A percentile compares a stretch with the other conserved stretches of the same genome.
Evolutionary conservation across 192 early-diverging fungal species (phyloP).

Genomic region (Gorgonomyces haynaldii): DNA sequence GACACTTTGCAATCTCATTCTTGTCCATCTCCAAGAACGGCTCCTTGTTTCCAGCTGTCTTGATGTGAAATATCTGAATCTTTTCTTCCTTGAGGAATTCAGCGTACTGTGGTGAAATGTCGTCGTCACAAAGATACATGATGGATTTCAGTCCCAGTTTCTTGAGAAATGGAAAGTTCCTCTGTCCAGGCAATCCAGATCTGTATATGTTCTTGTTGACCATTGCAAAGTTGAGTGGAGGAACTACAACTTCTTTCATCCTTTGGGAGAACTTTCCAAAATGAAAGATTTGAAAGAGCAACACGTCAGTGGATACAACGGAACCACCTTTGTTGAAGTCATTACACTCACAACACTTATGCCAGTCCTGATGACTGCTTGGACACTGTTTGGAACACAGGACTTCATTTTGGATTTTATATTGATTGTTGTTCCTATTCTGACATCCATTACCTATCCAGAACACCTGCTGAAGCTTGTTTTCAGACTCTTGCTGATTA

Average conservation of each 20-base stretch:
- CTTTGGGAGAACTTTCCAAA: neutral
- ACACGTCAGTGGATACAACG: conserved; percentile 28
- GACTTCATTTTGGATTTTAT: conserved; percentile 10
- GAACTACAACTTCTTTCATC: conserved; percentile 41
- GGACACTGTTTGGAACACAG: neutral
- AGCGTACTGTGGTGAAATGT: conserved; percentile 80
- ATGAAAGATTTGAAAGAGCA: conserved; percentile 21
- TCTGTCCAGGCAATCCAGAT: conserved; percentile 84
- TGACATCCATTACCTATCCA: conserved; percentile 10
- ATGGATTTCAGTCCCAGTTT: conserved; percentile 79
- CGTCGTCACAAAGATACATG: conserved; percentile 76
- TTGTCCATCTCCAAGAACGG: conserved; percentile 41
- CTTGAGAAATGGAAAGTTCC: conserved; percentile 81
- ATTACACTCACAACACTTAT: too few relatives aligned
- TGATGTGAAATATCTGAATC: conserved; percentile 77
- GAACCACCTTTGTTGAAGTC: conserved; percentile 22
- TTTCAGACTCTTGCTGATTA: neutral
- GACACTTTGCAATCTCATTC: conserved; percentile 23
- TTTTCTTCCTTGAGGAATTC: conserved; percentile 68
- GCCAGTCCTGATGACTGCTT: conserved; percentile 12
- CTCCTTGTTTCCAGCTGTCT: conserved; percentile 84
- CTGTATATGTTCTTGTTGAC: conserved; percentile 89
- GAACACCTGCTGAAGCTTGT: neutral
- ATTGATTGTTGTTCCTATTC: conserved; percentile 12
- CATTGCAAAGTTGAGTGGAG: conserved; percentile 93